Evolutionary conservation across 257 asterid species (phyloP), one percentile per base, ranked within the genome.

Genomic region (Solanum pinnatisectum): DNA sequence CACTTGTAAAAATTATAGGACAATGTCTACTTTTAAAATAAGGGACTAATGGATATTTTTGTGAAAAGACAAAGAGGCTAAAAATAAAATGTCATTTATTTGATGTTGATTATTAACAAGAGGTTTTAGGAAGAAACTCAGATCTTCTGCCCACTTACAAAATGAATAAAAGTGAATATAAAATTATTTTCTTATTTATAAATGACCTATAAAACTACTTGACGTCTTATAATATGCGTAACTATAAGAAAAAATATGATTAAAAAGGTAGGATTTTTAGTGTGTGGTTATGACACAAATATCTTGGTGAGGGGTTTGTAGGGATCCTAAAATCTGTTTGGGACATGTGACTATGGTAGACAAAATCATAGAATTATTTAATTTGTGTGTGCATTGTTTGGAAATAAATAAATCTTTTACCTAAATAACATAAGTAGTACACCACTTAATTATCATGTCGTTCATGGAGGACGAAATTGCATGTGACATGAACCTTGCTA

Each of bases 401-500:
- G 44, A 90, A 90, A 74, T 36, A 90, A 90, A 74, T 74, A 90
- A 91, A 85, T 87, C 59, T 83, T 39, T 87, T 87, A 81, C 89
- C 81, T 84, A 86, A 90, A 93, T 88, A 92, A 88, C 84, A 90
- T 59, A 82, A 25, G 60, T 78, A 52, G 49, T 52, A 11, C 6
- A 92, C 86, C 95, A 92, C 92, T 92, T 93, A 74, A 35, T 20
- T 20, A 94, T 92, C 93, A 14, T 73, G 73, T 32, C 36, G 84
- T 86, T 89, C 91, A 85, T 73, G 93, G 92, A 37, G 76, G 49
- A 46, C 36, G 90, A 90, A 83, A 89, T 74, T 87, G 90, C 97
- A 95, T 90, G 97, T 95, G 97, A 94, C 94, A 44, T 91, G 87
- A 89, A 83, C 87, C 90, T 87, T 84, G 90, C 89, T 89, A 90